Evolutionary conservation across 2,329 filamentous ascomycete genomes (phyloP), one percentile per base, ranked within the genome.

Genomic region (Ophidiomyces ophidiicola): DNA sequence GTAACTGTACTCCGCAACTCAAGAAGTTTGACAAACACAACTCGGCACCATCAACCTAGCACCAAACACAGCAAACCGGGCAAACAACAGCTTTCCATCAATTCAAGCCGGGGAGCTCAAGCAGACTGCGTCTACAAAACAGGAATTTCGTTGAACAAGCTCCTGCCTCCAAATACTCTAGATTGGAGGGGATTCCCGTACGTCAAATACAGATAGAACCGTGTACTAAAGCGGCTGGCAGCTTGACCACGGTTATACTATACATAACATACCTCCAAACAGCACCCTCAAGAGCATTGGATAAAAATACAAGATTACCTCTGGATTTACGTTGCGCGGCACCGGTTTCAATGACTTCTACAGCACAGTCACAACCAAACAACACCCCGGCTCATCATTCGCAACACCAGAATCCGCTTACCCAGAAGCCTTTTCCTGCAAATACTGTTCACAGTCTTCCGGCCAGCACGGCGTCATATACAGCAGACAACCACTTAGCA

Each of bases 401-500:
- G 12, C 32, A 31, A 5, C 36, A 38, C 21, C 41, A 33, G 18
- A 26, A 29, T 21, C 43, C 40, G 15, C 14, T 40, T n/a, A 17
- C 38, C 11, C 36, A 36, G 36, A 43, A 23, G 6, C 15, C 44
- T 3, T 36, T 40, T 29, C 15, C 38, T 8, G 31, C 26, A 12
- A 45, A 21, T 32, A 32, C 26, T 19, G 24, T 26, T 20, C 41
- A 35, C 23, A 23, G 31, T 21, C 24, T 43, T 28, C 39, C 35
- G 4, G 35, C 41, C 20, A 19, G 21, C 23, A 5, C 41, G 5
- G 24, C 36, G 3, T 17, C 36, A 12, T 45, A 46, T 32, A 41
- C 44, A 23, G 32, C 37, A 5, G 44, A 46, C 14, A 62, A 61
- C 34, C 64, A 67, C 38, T 53, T 67, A 10, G 64, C 64, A 3